Evolutionary conservation across 2,329 filamentous ascomycete genomes (phyloP), one percentile per base, ranked within the genome.

Genomic region (Teratosphaeria gauchensis): DNA sequence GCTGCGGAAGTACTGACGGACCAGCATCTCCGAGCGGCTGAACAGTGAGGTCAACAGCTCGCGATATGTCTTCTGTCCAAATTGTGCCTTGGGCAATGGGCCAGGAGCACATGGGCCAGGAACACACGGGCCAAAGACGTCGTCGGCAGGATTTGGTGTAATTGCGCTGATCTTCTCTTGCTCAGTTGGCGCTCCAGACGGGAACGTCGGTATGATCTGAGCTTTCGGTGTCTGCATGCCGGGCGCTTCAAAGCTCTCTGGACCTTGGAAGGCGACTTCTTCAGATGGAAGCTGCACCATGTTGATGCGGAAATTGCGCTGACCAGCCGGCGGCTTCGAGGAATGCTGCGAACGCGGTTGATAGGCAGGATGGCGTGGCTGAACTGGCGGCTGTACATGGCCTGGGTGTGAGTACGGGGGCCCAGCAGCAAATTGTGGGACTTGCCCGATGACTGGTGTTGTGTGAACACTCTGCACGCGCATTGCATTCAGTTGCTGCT

Each of bases 11-110:
- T 35, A 59, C 30, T 11, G 28, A 46, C 61, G 58, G 42, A 58
- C 55, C 6, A 38, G 12, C 3, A 30, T 14, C 54, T 63, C 61
- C 24, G 51, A 21, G 33, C 58, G 59, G 33, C 51, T 53, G 54
- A 53, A 59, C 32, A 57, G 38, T 19, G 57, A 57, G 42, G 33
- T 21, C 21, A 59, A 28, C 32, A 63, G 46, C 53, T 60, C 58
- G 21, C 12, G 32, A n/a, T 54, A 59, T 5, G n/a, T 21, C 51
- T 58, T 58, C 54, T 56, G 42, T n/a, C 57, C 59, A 30, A 56
- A 61, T 19, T 51, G 30, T 8, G 53, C 59, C 12, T 24, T 28
- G 9, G 46, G 8, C 24, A 32, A 33, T 8, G 42, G 35, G 51
- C 38, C 55, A 7, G 31, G 54, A 28, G 35, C 33, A 8, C 30